phyloP scores from a whole-genome alignment of 352 stramenopile species.

The Globisporangium mamillatum region DNA sequence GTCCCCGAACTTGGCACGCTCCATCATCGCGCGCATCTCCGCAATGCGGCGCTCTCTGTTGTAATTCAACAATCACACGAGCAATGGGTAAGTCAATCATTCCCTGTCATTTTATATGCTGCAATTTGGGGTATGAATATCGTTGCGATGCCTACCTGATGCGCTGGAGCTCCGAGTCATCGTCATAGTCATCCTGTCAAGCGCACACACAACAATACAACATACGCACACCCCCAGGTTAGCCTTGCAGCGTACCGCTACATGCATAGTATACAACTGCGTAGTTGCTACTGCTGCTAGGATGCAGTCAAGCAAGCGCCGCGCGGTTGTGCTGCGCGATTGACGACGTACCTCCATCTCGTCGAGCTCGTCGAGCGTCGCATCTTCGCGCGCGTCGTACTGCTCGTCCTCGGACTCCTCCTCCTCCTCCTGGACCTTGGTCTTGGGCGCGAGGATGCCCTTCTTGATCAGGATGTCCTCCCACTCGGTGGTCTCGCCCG shows the following conservation, averaged over 20 bases:
- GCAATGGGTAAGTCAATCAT: no score
- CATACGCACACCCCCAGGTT: no score
- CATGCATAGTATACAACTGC: no score
- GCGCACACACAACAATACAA: background rate
- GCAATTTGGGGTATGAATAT: background rate
- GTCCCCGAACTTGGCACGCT: slow-evolving; percentile 87
- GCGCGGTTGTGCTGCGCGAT: no score
- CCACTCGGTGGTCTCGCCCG: slow-evolving; percentile 88
- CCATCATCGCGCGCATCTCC: slow-evolving; percentile 83
- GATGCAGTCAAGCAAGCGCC: background rate
- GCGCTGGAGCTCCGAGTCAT: slow-evolving; percentile 68
- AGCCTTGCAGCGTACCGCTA: background rate
- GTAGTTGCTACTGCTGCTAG: background rate
- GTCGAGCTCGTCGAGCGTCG: slow-evolving; percentile 82
- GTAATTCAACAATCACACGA: background rate
- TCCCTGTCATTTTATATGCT: background rate
- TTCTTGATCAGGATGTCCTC: slow-evolving; percentile 90
- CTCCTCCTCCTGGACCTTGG: slow-evolving; percentile 79
- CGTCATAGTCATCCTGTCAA: slow-evolving; percentile 80
- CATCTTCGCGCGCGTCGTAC: slow-evolving; percentile 70
- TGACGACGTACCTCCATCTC: slow-evolving; percentile 61
- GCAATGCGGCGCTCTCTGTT: slow-evolving; percentile 76
- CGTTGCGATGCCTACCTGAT: slow-evolving; percentile 39
- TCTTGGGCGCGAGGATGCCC: slow-evolving; percentile 86
- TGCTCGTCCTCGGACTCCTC: slow-evolving; percentile 69